Base-by-base conservation (phyloP, 176 grass and related monocot species). In the Oryza longistaminata region DNA sequence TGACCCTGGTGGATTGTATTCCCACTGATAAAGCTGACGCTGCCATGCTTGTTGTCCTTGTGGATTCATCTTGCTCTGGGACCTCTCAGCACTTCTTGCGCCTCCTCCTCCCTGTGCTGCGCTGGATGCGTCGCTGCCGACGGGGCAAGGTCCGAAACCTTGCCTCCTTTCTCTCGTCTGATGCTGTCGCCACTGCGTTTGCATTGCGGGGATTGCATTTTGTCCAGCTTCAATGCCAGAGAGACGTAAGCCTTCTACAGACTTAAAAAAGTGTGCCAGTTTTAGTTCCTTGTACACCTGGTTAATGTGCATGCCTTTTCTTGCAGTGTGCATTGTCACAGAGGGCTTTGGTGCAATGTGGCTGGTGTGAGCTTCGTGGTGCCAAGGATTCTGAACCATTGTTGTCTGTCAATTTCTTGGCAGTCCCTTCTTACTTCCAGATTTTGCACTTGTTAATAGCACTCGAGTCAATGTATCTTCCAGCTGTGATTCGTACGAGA, bases 351-450 rank as follows among this genome's bases (percentile, higher is more conserved):
- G 25, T 46, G 25, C 46, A 68, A 33, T 91, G 81, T 66, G 95
- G 95, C 14, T 79, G 88, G 69, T 98, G 93, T 71, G 89, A 79
- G 68, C 86, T 95, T 75, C 82, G 80, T 74, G 87, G 65, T 50
- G 70, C 68, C 14, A 85, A 44, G 27, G 55, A 87, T 44, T 90
- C 68, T 19, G 84, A 74, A 24, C 91, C 89, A 0, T 19, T 93
- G 49, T 17, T 98, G 11, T 95, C 90, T 13, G 82, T 92, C 74
- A 81, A 91, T 79, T 95, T 95, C 73, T 88, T 82, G 19, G 88
- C 87, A 21, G 85, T 98, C 33, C 91, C 91, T 21, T 93, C 76
- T 15, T 98, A 90, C 70, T 98, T 98, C 42, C 80, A 85, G 88
- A 82, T 77, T 29, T 92, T 98, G 85, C 84, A 98, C 81, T 79